These are phyloP conservation scores for Syzygium jambos DNA, from an alignment of 345 rosid genomes.

Conservation along the genomic window DNA sequence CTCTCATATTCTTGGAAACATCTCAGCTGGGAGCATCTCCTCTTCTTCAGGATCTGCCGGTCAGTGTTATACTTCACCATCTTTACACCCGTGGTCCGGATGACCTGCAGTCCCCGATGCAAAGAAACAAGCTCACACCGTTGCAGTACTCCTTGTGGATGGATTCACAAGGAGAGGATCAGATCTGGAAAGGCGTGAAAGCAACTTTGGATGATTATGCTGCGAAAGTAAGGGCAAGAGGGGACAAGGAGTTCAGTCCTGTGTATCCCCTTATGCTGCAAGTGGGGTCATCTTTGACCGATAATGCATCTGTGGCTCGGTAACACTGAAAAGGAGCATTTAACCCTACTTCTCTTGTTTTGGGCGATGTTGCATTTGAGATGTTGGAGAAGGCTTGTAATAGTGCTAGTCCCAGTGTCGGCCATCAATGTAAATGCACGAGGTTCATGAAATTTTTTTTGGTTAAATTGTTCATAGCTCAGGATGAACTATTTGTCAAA, in stretches of 20 bases:
- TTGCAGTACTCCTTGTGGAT: slow-evolving; percentile 91
- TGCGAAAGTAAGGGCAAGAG: slow-evolving; percentile 62
- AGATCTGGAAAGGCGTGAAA: slow-evolving; percentile 94
- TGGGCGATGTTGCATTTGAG: neutral
- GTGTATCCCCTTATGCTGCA: slow-evolving; percentile 93
- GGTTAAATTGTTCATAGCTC: neutral
- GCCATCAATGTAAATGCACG: neutral
- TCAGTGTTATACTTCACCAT: slow-evolving; percentile 80
- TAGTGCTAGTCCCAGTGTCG: neutral
- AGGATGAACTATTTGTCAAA: neutral
- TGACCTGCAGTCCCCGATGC: slow-evolving; percentile 79
- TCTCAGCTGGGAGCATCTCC: slow-evolving; percentile 77
- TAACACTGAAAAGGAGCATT: neutral
- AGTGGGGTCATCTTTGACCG: slow-evolving; percentile 67
- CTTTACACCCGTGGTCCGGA: slow-evolving; percentile 92
- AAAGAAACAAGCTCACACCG: slow-evolving; percentile 75
- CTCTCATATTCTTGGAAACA: slow-evolving; percentile 85
- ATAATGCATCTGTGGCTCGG: slow-evolving; percentile 15
- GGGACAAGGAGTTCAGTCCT: slow-evolving; percentile 95
- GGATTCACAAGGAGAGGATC: slow-evolving; percentile 94
- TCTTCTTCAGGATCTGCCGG: slow-evolving; percentile 85
- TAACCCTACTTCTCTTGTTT: neutral
- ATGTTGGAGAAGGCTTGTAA: neutral
- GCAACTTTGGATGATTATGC: slow-evolving; percentile 97
- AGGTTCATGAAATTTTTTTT: neutral